Conservation (phyloP, 495 filamentous ascomycete species). For the Penicillium ochrochloron region DNA sequence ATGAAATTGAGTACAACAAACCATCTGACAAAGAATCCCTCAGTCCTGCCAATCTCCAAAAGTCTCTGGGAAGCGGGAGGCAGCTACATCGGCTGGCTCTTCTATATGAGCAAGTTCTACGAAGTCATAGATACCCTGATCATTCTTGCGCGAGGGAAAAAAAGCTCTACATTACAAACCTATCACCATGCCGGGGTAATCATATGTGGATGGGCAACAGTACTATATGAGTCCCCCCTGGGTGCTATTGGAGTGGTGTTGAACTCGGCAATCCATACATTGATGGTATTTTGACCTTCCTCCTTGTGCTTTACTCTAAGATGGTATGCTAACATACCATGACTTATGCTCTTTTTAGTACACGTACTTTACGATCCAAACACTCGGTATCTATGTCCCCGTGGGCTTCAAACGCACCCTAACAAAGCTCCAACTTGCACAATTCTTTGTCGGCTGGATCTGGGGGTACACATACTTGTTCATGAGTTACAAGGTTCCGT, state of each 20-base stretch:
- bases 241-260: conserved; percentile 73
- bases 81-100: conserved; percentile 68
- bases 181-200: conserved; percentile 91
- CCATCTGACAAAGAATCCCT: neutral
- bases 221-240: conserved; percentile 27
- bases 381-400: conserved; percentile 17
- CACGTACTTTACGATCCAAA: conserved; percentile 25
- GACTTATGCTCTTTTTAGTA: conserved; percentile 14
- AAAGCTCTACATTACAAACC: conserved; percentile 78
- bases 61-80: conserved; percentile 13
- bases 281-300: conserved; percentile 64
- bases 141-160: conserved; percentile 83
- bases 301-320: neutral
- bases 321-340: neutral
- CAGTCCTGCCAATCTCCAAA: conserved; percentile 12
- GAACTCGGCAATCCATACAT: conserved; percentile 79
- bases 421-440: conserved; percentile 25
- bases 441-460: conserved; percentile 21
- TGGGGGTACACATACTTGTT: conserved; percentile 15
- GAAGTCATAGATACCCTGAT: conserved; percentile 86
- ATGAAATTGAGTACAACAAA: neutral
- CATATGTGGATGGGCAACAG: conserved; percentile 54
- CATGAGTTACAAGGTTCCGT: conserved; percentile 18
- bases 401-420: conserved; percentile 21
- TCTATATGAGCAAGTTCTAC: conserved; percentile 94